These are phyloP conservation scores for Eragrostis nindensis DNA, from an alignment of 176 grass and related monocot species.

Conservation along the genomic window DNA sequence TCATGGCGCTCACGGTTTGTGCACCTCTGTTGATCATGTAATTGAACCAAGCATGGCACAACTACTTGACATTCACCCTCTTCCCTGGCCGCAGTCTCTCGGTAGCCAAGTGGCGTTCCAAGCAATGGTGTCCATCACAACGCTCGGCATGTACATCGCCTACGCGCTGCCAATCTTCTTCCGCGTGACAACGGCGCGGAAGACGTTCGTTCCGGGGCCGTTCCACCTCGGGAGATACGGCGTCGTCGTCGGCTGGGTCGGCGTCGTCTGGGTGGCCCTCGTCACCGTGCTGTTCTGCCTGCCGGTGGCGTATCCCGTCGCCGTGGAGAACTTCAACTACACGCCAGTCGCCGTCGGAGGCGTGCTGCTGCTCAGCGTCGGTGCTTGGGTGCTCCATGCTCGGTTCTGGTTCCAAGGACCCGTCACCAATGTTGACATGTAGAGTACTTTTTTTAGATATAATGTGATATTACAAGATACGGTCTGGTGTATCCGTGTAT, in stretches of 20 bases:
- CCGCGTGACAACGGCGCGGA: conserved; percentile 59
- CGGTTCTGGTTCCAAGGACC: conserved; percentile 79
- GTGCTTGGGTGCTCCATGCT: conserved; percentile 51
- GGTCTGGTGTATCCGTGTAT: too few relatives aligned
- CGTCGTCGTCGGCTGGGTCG: conserved; percentile 46
- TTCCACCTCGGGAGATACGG: conserved; percentile 68
- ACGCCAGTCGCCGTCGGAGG: conserved; percentile 70
- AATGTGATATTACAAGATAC: too few relatives aligned
- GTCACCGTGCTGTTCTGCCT: conserved; percentile 82
- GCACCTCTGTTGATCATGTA: neutral
- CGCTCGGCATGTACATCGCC: conserved; percentile 69
- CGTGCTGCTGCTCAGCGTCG: conserved; percentile 52
- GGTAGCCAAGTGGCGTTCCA: conserved; percentile 82
- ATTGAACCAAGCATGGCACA: too few relatives aligned
- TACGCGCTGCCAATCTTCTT: conserved; percentile 87
- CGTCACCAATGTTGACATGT: conserved; percentile 39
- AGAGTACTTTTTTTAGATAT: neutral
- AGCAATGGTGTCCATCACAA: conserved; percentile 77
- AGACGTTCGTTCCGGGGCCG: conserved; percentile 58
- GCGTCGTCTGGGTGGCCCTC: conserved; percentile 64
- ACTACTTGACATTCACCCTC: too few relatives aligned
- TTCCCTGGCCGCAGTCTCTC: conserved; percentile 53
- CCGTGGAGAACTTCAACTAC: conserved; percentile 70
- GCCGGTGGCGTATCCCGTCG: conserved; percentile 76
- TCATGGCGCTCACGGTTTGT: conserved; percentile 58